A percentile compares a stretch with the other conserved stretches of the same genome.
These are phyloP conservation scores for Polyporus arcularius DNA, from an alignment of 768 basidiomycete genomes.

Conservation along the genomic window DNA sequence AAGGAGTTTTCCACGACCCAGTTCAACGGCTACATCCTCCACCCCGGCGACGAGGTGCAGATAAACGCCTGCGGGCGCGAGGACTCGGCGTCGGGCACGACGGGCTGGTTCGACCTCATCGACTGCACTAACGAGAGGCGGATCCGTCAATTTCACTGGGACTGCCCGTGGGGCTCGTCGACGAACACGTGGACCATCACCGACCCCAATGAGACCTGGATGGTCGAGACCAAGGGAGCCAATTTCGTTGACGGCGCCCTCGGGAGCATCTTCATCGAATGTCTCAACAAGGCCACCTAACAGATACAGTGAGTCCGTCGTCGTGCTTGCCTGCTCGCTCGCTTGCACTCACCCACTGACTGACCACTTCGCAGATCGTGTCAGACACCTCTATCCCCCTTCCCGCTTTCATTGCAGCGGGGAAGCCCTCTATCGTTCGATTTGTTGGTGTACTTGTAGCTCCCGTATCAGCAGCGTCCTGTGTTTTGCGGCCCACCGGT, in stretches of 20 bases:
- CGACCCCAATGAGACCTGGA: background rate
- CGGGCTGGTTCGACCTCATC: slow-evolving; percentile 12
- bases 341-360: too few relatives aligned
- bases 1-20: slow-evolving; percentile 1
- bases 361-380: too few relatives aligned
- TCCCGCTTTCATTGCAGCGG: too few relatives aligned
- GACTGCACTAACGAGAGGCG: background rate
- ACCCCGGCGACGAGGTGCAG: background rate
- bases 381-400: too few relatives aligned
- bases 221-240: background rate
- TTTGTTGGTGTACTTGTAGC: too few relatives aligned
- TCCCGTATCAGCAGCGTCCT: too few relatives aligned
- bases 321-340: too few relatives aligned
- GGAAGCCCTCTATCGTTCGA: too few relatives aligned
- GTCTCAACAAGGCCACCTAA: background rate
- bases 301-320: too few relatives aligned
- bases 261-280: slow-evolving; percentile 3
- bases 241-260: slow-evolving; percentile 6
- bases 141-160: slow-evolving; percentile 15
- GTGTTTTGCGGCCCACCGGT: too few relatives aligned
- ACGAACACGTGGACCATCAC: slow-evolving; percentile 11
- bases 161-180: slow-evolving; percentile 11
- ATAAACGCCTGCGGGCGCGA: slow-evolving; percentile 14
- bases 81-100: slow-evolving; percentile 9
- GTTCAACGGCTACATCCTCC: slow-evolving; percentile 1